Evolutionary conservation across 2,329 filamentous ascomycete genomes (phyloP), one percentile per base, ranked within the genome.

Genomic region (Colletotrichum cereale): DNA sequence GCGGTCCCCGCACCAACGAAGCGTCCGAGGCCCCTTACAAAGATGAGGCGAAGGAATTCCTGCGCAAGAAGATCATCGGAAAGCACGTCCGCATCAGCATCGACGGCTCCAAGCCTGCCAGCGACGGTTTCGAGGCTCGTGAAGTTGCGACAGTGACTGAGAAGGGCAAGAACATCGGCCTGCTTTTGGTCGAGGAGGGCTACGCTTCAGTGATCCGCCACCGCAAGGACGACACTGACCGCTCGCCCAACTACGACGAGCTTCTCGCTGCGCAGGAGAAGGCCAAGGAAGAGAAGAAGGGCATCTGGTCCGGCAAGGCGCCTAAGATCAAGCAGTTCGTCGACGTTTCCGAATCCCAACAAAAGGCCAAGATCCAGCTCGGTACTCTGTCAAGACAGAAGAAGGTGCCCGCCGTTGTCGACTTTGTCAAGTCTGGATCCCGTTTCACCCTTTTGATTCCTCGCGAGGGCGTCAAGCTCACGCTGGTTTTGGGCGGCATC

Each of bases 361-460:
- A 98, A 81, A 97, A 98, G 84, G 96, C 96, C 74, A 98, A 98
- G 88, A 92, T 97, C 65, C 95, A 97, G 81, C 88, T 97, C 47
- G 93, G 93, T 14, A 91, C 94, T 29, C 88, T 99, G 40, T 93
- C 96, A 73, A 90, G 96, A 65, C 95, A 98, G 81, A 96, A 94
- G 86, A 96, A 93, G 82, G 92, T 98, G 4, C 95, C 96, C 10
- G 96, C 93, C 14, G 88, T 99, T 76, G 95, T 99, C 52, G 96
- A 99, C 82, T 99, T 97, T 81, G 96, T 97, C 86, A 98, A 98
- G 84, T 93, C 95, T n/a, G 96, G 93, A 38, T 97, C 95, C 50
- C 90, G 96, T 75, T 99, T 98, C 82, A 97, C 94, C 34, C 87
- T 99, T 44, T 86, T 99, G 12, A 90, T 99, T 60, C 96, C 96